A percentile compares a stretch with the other conserved stretches of the same genome.
Evolutionary conservation across 1,284 basidiomycete genomes (phyloP).

Genomic region (Puccinia coronata): DNA sequence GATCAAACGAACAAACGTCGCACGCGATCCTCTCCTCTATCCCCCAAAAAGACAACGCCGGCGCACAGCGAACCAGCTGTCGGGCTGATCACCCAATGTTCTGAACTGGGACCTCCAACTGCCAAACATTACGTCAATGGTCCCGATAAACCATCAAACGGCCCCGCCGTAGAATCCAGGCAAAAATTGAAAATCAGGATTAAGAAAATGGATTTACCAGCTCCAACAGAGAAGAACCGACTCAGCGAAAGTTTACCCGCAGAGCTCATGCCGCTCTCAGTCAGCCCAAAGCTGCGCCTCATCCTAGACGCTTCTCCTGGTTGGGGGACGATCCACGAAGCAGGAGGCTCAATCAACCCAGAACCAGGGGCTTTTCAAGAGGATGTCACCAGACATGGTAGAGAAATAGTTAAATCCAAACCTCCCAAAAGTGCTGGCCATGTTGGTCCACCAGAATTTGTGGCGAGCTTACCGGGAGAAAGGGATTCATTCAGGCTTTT

Average conservation of each 20-base stretch:
- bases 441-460: conserved; percentile 45
- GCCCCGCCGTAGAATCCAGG: background rate
- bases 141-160: background rate
- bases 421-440: conserved; percentile 14
- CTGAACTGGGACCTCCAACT: background rate
- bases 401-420: conserved; percentile 31
- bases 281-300: conserved; percentile 40
- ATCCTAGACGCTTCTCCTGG: conserved; percentile 19
- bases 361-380: background rate
- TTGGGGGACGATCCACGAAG: background rate
- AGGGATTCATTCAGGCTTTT: conserved; percentile 49
- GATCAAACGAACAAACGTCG: background rate
- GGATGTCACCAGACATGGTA: background rate
- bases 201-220: conserved; percentile 12
- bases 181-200: conserved; percentile 19
- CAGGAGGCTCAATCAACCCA: conserved; percentile 10
- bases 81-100: background rate
- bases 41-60: background rate
- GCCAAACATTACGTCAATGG: background rate
- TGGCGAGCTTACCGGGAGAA: conserved; percentile 41
- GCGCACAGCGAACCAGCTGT: background rate
- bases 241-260: background rate
- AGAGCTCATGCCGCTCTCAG: conserved; percentile 11
- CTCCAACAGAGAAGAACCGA: background rate
- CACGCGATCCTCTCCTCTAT: background rate